Evolutionary conservation across 148 eudicot genomes (phyloP).

Genomic region (Arctostaphylos glauca): DNA sequence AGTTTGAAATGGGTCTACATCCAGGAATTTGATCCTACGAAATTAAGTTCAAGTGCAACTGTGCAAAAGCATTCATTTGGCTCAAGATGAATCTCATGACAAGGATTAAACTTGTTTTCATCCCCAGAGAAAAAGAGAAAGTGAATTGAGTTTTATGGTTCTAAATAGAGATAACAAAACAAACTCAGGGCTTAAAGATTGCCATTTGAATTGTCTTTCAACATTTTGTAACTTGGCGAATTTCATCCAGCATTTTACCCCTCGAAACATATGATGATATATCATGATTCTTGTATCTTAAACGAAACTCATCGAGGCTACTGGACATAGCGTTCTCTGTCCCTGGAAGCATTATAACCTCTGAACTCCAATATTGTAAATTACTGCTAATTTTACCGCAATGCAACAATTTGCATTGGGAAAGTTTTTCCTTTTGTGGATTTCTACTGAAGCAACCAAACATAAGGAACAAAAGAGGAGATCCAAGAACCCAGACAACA

Average conservation of each 20-base stretch:
- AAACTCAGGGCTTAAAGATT: conserved; percentile 7
- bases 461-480: neutral
- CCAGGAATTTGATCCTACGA: neutral
- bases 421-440: neutral
- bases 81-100: neutral
- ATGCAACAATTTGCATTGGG: neutral
- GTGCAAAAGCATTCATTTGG: neutral
- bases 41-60: neutral
- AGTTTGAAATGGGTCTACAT: neutral
- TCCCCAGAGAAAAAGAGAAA: neutral
- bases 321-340: neutral
- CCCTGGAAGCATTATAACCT: neutral
- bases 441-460: neutral
- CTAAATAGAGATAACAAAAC: neutral
- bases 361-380: neutral
- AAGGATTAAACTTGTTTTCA: neutral
- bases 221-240: neutral
- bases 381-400: neutral
- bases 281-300: conserved; percentile 2
- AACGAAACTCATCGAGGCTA: neutral
- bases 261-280: neutral
- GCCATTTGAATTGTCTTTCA: neutral
- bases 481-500: neutral
- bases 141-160: conserved; percentile 9
- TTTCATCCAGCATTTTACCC: neutral